Evolutionary conservation across 495 filamentous ascomycete species (phyloP).

Genomic region (Xylona heveae): DNA sequence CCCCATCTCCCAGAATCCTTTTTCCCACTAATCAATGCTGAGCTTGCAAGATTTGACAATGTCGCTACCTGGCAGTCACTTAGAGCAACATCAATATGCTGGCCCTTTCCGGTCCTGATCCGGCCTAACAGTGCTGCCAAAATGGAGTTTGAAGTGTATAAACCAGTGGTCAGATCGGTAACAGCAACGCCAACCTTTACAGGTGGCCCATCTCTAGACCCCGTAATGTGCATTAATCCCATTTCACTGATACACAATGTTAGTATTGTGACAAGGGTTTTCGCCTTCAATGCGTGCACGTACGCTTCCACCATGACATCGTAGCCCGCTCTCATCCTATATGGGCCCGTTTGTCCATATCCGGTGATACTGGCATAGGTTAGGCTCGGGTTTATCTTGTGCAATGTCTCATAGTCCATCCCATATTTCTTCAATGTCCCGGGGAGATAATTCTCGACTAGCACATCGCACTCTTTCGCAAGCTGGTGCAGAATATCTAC

Average conservation of each 20-base stretch:
- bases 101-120: constrained; percentile 45
- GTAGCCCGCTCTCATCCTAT: constrained; percentile 75
- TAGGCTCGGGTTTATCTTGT: constrained; percentile 57
- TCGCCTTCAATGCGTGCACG: constrained; percentile 1
- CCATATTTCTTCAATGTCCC: constrained; percentile 76
- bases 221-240: constrained; percentile 96
- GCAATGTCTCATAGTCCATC: constrained; percentile 65
- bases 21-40: constrained; percentile 71
- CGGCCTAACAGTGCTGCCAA: constrained; percentile 79
- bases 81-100: constrained; percentile 79
- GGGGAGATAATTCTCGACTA: constrained; percentile 94
- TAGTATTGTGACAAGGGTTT: background rate
- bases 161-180: constrained; percentile 82
- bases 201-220: constrained; percentile 64
- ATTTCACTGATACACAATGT: constrained; percentile 43
- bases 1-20: constrained; percentile 82
- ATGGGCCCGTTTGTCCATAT: constrained; percentile 85
- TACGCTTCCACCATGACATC: constrained; percentile 96
- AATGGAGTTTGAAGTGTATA: constrained; percentile 94
- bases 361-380: constrained; percentile 53
- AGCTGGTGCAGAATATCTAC: constrained; percentile 73
- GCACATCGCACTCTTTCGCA: constrained; percentile 65
- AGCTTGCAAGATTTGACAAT: constrained; percentile 80
- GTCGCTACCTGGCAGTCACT: constrained; percentile 93
- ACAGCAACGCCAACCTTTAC: constrained; percentile 97